Base-by-base conservation (phyloP, 495 filamentous ascomycete genomes). In the Astrothelium macrocarpum region DNA sequence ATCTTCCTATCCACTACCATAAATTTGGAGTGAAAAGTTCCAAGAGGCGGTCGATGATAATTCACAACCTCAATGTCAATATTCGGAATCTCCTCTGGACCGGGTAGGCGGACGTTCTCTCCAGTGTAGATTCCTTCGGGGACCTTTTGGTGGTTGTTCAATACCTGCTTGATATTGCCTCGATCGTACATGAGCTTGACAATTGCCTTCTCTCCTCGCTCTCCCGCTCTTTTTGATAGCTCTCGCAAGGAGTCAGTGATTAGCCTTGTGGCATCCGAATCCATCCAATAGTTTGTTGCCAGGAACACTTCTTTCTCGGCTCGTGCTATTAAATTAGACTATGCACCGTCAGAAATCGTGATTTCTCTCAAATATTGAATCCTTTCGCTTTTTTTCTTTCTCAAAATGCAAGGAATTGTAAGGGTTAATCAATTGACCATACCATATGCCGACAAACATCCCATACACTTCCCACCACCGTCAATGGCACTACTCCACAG, bases 161-260 rank as follows among this genome's bases (percentile, higher is more conserved):
- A 71, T 2, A 86, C 75, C 71, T 90, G 86, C 49, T 80, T 84
- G 9, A 83, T 74, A 67, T 82, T 83, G 34, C 86, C 88, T 0
- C 86, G 79, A 70, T 92, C 89, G 72, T 90, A 91, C 46, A 90
- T 80, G 67, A 91, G 77, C 73, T 90, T 91, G 59, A 92, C 79
- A 0, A 89, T 78, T 11, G 87, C 74, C 66, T 79, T 85, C 32
- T 75, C 62, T 0, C 82, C 82, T 29, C 84, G 73, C 62, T 79
- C 76, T 0, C 85, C 84, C 2, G 85, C 87, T 61, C 88, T 78
- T 16, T 71, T 76, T 0, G 88, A 87, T 10, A 91, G 78, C 69
- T 91, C 88, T 11, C 73, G 77, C 46, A 92, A 80, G 2, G 85
- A 84, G 75, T 90, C 81, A 14, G 82, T 86, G 59, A 91, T 78